Conservation (phyloP, 768 basidiomycete genomes). For the Porpolomopsis calyptriformis region DNA sequence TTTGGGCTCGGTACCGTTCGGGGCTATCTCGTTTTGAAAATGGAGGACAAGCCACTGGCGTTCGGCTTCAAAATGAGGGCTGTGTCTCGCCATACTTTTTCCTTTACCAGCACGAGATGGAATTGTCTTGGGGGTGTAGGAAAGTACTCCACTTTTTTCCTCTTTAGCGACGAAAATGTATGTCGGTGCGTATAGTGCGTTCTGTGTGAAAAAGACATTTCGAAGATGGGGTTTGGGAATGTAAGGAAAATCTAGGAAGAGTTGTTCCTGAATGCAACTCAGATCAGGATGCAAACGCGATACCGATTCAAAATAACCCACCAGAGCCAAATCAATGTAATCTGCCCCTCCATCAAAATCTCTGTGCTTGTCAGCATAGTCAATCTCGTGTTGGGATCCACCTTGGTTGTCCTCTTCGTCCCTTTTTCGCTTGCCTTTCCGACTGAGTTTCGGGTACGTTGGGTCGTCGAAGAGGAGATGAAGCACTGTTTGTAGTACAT, state of each 20-base stretch:
- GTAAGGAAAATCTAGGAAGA: conserved; percentile 46
- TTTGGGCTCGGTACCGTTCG: conserved; percentile 22
- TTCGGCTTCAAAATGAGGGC: conserved; percentile 41
- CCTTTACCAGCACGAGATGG: conserved; percentile 30
- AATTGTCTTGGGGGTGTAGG: conserved; percentile 26
- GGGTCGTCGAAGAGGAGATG: conserved; percentile 54
- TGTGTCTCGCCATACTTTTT: conserved; percentile 27
- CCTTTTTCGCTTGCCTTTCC: conserved; percentile 24
- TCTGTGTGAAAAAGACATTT: conserved; percentile 25
- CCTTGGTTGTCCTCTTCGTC: conserved; percentile 26
- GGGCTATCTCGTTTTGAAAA: conserved; percentile 30
- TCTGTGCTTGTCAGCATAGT: conserved; percentile 44
- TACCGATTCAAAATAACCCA: conserved; percentile 20
- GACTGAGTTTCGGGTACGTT: conserved; percentile 44
- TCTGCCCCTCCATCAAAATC: conserved; percentile 27
- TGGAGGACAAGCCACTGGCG: conserved; percentile 37
- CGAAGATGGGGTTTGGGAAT: conserved; percentile 49
- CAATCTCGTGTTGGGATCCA: conserved; percentile 33
- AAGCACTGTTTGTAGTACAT: conserved; percentile 44
- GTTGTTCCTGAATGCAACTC: conserved; percentile 30
- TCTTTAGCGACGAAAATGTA: conserved; percentile 37
- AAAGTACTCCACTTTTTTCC: conserved; percentile 21
- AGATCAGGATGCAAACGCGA: conserved; percentile 5
- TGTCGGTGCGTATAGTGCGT: conserved; percentile 55
- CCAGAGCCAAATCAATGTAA: conserved; percentile 46